A percentile compares a stretch with the other conserved stretches of the same genome.
Evolutionary conservation across 83 land plant species (phyloP).

Genomic region (Isoetes engelmannii): DNA sequence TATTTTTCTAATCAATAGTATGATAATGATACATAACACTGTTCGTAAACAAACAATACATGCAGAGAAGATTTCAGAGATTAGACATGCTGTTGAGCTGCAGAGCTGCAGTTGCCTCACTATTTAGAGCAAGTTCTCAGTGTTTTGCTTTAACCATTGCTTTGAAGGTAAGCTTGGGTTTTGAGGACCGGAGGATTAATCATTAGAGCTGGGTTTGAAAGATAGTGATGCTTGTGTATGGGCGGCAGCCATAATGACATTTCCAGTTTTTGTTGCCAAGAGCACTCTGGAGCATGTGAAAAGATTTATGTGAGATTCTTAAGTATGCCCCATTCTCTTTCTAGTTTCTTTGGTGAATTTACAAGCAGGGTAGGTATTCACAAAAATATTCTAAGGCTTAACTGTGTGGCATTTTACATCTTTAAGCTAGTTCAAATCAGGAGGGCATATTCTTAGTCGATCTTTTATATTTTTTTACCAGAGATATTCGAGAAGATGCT

Average conservation of each 20-base stretch:
- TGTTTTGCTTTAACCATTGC: slow-evolving; percentile 18
- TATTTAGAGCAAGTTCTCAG: slow-evolving; percentile 10
- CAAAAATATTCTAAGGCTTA: too few species aligned
- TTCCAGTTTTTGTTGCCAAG: slow-evolving; percentile 37
- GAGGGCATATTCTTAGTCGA: too few species aligned
- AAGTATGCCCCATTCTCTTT: too few species aligned
- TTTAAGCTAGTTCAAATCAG: too few species aligned
- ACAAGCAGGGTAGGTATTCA: too few species aligned
- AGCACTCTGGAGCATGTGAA: background rate
- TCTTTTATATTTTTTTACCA: slow-evolving; percentile 19
- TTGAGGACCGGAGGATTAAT: slow-evolving; percentile 18
- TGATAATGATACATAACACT: background rate
- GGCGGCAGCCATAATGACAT: slow-evolving; percentile 40
- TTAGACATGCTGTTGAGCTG: too few species aligned
- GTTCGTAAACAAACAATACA: too few species aligned
- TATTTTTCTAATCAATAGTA: background rate
- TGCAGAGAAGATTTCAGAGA: too few species aligned
- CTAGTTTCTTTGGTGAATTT: too few species aligned
- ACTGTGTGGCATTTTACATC: too few species aligned
- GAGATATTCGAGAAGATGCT: slow-evolving; percentile 35
- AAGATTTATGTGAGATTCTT: too few species aligned
- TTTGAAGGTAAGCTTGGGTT: slow-evolving; percentile 8
- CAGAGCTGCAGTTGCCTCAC: background rate
- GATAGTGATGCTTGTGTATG: slow-evolving; percentile 54
- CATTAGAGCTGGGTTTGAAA: slow-evolving; percentile 43